Conservation (phyloP, 176 grass and related monocot genomes). For the Rhynchospora pubera region DNA sequence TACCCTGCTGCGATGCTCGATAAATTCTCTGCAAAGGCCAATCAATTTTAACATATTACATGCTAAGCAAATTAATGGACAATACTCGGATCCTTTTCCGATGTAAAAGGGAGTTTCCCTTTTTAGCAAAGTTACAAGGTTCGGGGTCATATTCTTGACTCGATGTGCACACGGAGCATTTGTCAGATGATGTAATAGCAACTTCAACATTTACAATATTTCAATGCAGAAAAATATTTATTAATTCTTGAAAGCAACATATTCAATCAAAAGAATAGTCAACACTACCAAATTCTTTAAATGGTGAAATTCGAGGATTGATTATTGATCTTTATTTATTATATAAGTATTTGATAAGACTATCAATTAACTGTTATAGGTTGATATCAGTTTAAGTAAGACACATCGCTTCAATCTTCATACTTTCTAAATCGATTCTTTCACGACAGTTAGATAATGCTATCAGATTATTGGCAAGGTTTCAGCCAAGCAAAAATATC, state of each 20-base stretch:
- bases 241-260: background rate
- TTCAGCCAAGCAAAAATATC: background rate
- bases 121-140: background rate
- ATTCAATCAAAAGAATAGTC: background rate
- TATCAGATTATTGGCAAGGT: background rate
- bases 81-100: background rate
- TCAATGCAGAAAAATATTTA: background rate
- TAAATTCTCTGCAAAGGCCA: conserved; percentile 18
- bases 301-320: background rate
- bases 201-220: background rate
- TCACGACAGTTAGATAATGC: background rate
- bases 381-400: background rate
- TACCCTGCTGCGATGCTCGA: conserved; percentile 55
- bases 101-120: background rate
- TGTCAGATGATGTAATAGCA: background rate
- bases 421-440: background rate
- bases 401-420: background rate
- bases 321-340: background rate
- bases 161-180: background rate
- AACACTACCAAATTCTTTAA: background rate
- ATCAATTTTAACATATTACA: background rate
- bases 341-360: background rate
- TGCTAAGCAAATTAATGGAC: background rate
- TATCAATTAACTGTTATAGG: background rate
- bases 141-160: no score